Percentiles rank a stretch among this genome's conserved stretches.
Conservation (phyloP, 2,329 filamentous ascomycete genomes). For the Cladorrhinum sp. region DNA sequence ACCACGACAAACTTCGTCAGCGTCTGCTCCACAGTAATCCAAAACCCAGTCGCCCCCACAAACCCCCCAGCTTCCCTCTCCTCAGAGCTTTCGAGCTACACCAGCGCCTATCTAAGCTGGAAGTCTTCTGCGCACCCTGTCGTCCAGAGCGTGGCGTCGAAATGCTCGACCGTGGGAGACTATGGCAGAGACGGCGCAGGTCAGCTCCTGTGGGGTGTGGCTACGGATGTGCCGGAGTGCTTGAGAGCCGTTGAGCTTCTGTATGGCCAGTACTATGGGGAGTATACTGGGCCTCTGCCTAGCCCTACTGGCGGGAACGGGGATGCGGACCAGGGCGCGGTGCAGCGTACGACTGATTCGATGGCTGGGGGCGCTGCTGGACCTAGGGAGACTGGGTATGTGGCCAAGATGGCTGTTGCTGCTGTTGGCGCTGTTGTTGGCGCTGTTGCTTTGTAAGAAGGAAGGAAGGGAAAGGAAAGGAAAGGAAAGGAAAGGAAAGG, state of each 20-base stretch:
- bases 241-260: neutral
- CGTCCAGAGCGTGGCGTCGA: too few species aligned
- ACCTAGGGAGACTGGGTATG: neutral
- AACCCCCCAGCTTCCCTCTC: neutral
- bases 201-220: neutral
- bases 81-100: neutral
- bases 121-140: neutral
- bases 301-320: too few species aligned
- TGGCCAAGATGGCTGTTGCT: neutral
- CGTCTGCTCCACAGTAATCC: neutral
- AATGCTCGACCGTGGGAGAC: too few species aligned
- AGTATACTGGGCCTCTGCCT: neutral
- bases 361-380: too few species aligned
- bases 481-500: too few species aligned
- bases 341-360: neutral
- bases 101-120: neutral
- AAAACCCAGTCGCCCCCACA: neutral
- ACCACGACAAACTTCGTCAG: neutral
- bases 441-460: neutral
- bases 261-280: neutral
- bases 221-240: neutral
- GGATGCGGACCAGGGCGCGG: neutral
- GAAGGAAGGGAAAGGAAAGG: too few species aligned
- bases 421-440: neutral
- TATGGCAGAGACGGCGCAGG: too few species aligned